These are phyloP conservation scores for Gracilaria caudata DNA, from an alignment of 23 red algal genomes.

Conservation along the genomic window DNA sequence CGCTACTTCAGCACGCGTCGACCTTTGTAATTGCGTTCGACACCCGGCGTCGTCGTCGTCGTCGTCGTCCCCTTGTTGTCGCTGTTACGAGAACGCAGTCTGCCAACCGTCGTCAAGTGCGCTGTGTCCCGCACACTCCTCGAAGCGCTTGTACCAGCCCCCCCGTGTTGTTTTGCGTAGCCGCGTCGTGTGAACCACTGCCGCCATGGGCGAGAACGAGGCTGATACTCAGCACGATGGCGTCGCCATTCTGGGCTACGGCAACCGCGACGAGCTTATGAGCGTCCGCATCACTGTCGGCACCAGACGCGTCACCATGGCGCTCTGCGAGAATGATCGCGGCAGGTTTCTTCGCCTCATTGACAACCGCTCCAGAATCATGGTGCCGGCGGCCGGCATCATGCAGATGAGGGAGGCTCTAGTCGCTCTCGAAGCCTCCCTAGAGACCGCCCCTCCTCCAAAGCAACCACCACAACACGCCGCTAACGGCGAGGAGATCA, in stretches of 20 bases:
- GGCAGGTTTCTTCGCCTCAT: conserved; percentile 63
- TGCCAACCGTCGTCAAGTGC: neutral
- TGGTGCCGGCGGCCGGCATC: conserved; percentile 60
- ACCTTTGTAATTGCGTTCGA: too few species aligned
- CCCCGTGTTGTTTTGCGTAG: neutral
- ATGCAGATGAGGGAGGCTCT: conserved; percentile 62
- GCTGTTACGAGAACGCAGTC: neutral
- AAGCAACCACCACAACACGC: neutral
- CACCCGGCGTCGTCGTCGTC: neutral
- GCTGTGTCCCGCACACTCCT: neutral
- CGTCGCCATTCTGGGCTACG: conserved; percentile 46
- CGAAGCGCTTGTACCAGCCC: neutral
- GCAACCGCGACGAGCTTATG: conserved; percentile 64
- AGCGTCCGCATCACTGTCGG: conserved; percentile 45
- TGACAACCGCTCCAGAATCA: conserved; percentile 44
- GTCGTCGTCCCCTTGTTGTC: neutral
- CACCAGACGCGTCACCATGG: conserved; percentile 40
- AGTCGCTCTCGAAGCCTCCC: conserved; percentile 18
- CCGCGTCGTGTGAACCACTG: neutral
- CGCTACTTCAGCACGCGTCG: too few species aligned
- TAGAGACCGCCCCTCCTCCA: conserved; percentile 25
- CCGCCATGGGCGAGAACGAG: conserved; percentile 60
- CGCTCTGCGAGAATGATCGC: conserved; percentile 70
- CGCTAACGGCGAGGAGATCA: conserved; percentile 17
- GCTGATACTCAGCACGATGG: conserved; percentile 13